Conservation (phyloP, 169 alveolate genomes). For the Plasmodium relictum region DNA sequence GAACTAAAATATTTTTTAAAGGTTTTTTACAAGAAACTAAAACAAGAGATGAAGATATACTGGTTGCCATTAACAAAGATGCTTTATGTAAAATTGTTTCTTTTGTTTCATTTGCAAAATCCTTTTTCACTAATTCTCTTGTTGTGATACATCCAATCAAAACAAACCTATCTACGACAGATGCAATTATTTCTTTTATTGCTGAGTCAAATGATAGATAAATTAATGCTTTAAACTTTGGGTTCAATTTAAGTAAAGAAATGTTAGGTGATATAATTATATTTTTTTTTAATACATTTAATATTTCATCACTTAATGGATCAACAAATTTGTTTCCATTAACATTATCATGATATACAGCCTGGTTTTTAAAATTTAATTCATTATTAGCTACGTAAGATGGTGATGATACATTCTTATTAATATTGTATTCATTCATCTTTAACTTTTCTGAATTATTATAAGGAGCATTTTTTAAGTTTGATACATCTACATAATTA, state of each 20-base stretch:
- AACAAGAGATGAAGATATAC: slow-evolving; percentile 94
- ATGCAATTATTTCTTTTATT: slow-evolving; percentile 55
- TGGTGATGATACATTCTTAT: background rate
- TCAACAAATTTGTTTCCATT: slow-evolving; percentile 28
- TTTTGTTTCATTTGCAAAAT: slow-evolving; percentile 94
- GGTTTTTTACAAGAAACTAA: slow-evolving; percentile 92
- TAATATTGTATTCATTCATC: slow-evolving; percentile 11
- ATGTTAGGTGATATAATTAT: slow-evolving; percentile 44
- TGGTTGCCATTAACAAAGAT: slow-evolving; percentile 91
- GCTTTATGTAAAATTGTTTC: slow-evolving; percentile 91
- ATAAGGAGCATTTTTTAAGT: slow-evolving; percentile 5
- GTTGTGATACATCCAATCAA: slow-evolving; percentile 95
- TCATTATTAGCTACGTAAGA: background rate
- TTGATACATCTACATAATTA: slow-evolving; percentile 14
- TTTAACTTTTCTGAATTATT: slow-evolving; percentile 28
- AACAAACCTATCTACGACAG: slow-evolving; percentile 87
- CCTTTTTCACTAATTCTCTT: slow-evolving; percentile 94
- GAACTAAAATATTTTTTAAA: slow-evolving; percentile 86
- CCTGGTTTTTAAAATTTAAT: background rate
- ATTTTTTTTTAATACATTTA: slow-evolving; percentile 54
- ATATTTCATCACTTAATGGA: slow-evolving; percentile 45
- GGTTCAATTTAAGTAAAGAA: slow-evolving; percentile 21
- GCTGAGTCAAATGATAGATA: slow-evolving; percentile 68
- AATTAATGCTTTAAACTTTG: slow-evolving; percentile 30
- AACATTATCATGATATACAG: background rate